Base-by-base conservation (phyloP, 768 basidiomycete species). In the Mycena rebaudengoi region DNA sequence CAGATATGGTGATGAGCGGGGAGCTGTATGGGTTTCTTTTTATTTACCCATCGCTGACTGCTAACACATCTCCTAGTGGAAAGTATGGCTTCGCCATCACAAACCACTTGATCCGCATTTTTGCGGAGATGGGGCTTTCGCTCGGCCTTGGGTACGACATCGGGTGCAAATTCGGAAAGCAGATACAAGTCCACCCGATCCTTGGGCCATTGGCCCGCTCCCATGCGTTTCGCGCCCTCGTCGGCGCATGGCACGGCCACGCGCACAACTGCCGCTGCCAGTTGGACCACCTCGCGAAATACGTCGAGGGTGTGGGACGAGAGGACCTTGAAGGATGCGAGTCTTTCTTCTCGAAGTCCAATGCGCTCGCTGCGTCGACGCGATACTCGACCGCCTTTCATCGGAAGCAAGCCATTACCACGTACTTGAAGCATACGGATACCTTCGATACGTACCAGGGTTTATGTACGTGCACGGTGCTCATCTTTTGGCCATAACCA, bases 1-100 rank as follows among this genome's bases (percentile, higher is more conserved):
- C 64, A 0, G 80, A 81, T 50, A 78, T 80, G 76, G 54, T 78
- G 12, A 48, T 46, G 6, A 78, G 75, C 55, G 76, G 79, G 7
- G 76, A 81, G 58, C 60, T 79, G 79, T 79, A 69, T 50, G 77
- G 71, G 29, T n/a, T 46, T 40, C 60, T 52, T 49, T 54, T 39
- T 45, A 21, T 33, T 13, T 52, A 12, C 16, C 5, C 7, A 28
- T 1, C 18, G 4, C 21, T 21, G 7, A 11, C 12, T 46, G 45
- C n/a, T 39, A 12, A 48, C 30, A 6, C 18, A 6, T 25, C 18
- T 48, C 6, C 18, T 28, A 58, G 56, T 23, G 43, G 21, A 28
- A 58, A 58, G 26, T 58, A 58, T 35, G 35, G 39, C 16, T 60
- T 62, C 18, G 59, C 64, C 33, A 39, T 56, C 18, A 28, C 35